phyloP scores from a whole-genome alignment of 768 basidiomycete species.

The Dentipellis fragilis region DNA sequence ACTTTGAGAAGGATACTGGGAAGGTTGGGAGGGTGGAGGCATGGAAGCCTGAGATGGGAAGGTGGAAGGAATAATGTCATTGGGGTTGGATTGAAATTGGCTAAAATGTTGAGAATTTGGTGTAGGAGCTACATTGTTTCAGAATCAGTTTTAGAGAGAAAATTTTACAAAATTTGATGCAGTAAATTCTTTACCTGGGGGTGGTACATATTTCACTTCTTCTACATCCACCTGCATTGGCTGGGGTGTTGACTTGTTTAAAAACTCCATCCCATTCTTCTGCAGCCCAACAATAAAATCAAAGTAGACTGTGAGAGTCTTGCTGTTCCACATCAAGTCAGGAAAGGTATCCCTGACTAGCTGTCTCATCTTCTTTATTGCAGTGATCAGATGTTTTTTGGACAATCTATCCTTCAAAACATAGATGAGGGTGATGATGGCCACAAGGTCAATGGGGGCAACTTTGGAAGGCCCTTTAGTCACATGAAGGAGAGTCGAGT shows the following conservation, averaged over 20 bases:
- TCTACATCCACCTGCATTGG: too few species aligned
- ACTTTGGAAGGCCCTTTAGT: conserved; percentile 8
- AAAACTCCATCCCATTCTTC: not conserved
- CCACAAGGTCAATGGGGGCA: conserved; percentile 14
- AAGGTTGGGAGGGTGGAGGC: too few species aligned
- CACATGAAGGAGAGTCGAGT: conserved; percentile 7
- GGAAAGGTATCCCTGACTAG: not conserved
- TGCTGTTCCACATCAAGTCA: not conserved
- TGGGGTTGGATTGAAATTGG: too few species aligned
- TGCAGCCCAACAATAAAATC: not conserved
- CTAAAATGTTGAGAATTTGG: too few species aligned
- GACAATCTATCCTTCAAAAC: conserved; percentile 4
- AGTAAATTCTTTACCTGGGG: too few species aligned
- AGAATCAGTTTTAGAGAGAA: too few species aligned
- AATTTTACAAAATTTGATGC: too few species aligned
- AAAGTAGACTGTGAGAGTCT: not conserved
- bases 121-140: too few species aligned
- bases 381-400: conserved; percentile 1
- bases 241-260: not conserved
- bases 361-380: conserved; percentile 1
- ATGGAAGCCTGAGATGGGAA: too few species aligned
- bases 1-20: too few species aligned
- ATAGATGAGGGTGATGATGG: conserved; percentile 9
- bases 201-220: too few species aligned
- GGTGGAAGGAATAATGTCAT: too few species aligned